Conservation (phyloP, 2,329 filamentous ascomycete genomes). For the Colletotrichum sublineola region DNA sequence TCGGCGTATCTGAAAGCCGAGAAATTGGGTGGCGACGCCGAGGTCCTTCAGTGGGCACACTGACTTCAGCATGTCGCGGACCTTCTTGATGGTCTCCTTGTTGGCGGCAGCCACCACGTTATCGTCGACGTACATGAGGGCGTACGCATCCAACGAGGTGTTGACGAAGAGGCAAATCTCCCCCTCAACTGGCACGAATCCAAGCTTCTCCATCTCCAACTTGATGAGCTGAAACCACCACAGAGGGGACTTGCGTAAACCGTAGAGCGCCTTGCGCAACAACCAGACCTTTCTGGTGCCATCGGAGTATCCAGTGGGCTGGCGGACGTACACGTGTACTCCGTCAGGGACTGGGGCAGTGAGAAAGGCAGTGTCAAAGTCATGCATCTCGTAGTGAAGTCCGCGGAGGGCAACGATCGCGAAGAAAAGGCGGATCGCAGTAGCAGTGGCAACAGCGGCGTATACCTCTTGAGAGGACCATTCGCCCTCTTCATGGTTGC, state of each 20-base stretch:
- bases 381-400: not conserved
- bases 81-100: not conserved
- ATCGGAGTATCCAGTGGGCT: not conserved
- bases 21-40: no score
- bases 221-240: not conserved
- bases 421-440: not conserved
- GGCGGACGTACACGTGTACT: not conserved
- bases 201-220: not conserved
- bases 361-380: not conserved
- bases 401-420: not conserved
- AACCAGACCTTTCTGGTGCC: not conserved
- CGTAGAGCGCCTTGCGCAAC: not conserved
- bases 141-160: rapidly evolving
- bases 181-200: not conserved
- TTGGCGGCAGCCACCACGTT: not conserved
- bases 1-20: no score
- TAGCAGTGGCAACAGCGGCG: not conserved
- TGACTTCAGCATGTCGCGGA: no score
- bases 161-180: not conserved
- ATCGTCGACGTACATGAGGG: not conserved
- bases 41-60: no score
- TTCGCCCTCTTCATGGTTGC: not conserved
- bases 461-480: not conserved
- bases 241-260: not conserved
- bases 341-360: not conserved